Conservation (phyloP, 2,329 filamentous ascomycete genomes). For the Paracorniculantispora psalliotae region DNA sequence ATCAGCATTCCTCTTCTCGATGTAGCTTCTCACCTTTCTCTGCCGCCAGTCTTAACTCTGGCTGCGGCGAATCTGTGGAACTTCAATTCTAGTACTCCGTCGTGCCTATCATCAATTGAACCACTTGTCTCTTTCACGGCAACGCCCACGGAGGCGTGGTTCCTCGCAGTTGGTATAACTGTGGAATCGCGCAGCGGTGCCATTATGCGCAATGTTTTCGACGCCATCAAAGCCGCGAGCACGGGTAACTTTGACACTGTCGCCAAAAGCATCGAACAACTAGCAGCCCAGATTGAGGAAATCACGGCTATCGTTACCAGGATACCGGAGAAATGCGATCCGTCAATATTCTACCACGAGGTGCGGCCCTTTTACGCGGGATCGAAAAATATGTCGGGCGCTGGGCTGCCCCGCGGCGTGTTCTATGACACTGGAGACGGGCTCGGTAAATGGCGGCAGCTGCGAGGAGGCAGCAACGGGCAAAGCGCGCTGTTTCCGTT, state of each 20-base stretch:
- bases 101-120: slow-evolving; percentile 57
- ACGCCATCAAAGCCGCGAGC: slow-evolving; percentile 66
- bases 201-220: slow-evolving; percentile 71
- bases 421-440: slow-evolving; percentile 74
- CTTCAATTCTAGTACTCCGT: slow-evolving; percentile 51
- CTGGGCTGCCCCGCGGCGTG: slow-evolving; percentile 76
- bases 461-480: slow-evolving; percentile 89
- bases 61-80: slow-evolving; percentile 87
- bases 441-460: slow-evolving; percentile 64
- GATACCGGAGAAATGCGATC: slow-evolving; percentile 87
- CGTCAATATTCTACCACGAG: slow-evolving; percentile 79
- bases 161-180: slow-evolving; percentile 81
- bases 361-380: slow-evolving; percentile 87
- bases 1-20: slow-evolving; percentile 72
- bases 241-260: slow-evolving; percentile 56
- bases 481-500: slow-evolving; percentile 73
- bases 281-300: slow-evolving; percentile 63
- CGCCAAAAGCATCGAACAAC: slow-evolving; percentile 55
- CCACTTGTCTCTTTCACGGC: slow-evolving; percentile 82
- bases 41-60: slow-evolving; percentile 85
- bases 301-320: slow-evolving; percentile 64
- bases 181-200: slow-evolving; percentile 78
- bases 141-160: slow-evolving; percentile 88
- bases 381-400: slow-evolving; percentile 84
- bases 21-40: slow-evolving; percentile 66